Percentiles rank a stretch among this genome's conserved stretches.
Evolutionary conservation across 257 asterid species (phyloP).

Genomic region (Nicotiana knightiana): DNA sequence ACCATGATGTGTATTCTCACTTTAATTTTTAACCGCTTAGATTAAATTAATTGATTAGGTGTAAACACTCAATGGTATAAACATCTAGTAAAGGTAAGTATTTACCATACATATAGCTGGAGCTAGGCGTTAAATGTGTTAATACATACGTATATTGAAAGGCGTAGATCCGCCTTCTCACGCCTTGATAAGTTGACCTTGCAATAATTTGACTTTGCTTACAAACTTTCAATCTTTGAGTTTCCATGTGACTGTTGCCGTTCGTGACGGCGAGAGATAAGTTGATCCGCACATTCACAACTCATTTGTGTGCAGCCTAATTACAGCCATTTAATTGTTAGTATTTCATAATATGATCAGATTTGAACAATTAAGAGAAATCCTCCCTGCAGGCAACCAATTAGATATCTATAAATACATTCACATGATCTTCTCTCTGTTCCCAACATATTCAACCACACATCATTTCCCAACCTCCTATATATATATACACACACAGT

Average conservation of each 20-base stretch:
- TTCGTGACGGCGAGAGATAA: not conserved
- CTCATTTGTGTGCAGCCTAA: not conserved
- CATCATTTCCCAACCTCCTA: not conserved
- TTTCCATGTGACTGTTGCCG: not conserved
- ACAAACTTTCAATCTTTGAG: not conserved
- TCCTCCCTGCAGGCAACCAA: not conserved
- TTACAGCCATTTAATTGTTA: not conserved
- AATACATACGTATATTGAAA: not conserved
- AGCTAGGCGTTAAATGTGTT: not conserved
- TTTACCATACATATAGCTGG: no score
- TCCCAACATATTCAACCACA: not conserved
- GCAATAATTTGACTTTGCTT: not conserved
- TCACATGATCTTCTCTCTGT: not conserved
- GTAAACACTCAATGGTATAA: no score
- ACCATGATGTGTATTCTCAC: no score
- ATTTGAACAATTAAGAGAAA: not conserved
- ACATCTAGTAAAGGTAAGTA: no score
- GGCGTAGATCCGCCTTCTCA: not conserved
- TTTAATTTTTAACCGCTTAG: no score
- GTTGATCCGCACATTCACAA: not conserved
- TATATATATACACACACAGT: no score
- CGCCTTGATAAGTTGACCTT: not conserved
- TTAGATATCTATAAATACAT: not conserved
- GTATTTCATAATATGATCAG: not conserved
- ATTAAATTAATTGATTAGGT: no score